phyloP scores from a whole-genome alignment of 148 eudicot genomes.

The Camellia granthamiana region DNA sequence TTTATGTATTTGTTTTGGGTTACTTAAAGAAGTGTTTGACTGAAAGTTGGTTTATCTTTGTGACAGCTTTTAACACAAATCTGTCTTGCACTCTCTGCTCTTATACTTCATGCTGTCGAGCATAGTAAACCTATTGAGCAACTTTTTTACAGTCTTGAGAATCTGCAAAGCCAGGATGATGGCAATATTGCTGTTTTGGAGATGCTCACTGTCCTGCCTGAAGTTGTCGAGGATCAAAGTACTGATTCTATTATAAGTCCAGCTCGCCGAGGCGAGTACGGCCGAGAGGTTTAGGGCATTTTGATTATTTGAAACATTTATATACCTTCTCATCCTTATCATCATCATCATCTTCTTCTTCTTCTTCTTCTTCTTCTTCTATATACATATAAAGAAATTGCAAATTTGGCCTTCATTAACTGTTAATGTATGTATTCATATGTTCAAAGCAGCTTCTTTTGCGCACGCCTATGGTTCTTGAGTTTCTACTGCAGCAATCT shows the following conservation, averaged over 20 bases:
- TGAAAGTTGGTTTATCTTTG: constrained; percentile 19
- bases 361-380: background rate
- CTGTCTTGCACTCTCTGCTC: constrained; percentile 88
- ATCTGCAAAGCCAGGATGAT: constrained; percentile 64
- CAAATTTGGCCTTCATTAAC: background rate
- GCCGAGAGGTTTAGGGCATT: constrained; percentile 62
- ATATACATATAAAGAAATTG: background rate
- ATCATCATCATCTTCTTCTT: constrained; percentile 7
- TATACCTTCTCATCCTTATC: constrained; percentile 12
- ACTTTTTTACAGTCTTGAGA: constrained; percentile 81
- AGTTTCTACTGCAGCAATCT: constrained; percentile 77
- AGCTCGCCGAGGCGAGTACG: constrained; percentile 66
- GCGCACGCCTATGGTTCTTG: constrained; percentile 79
- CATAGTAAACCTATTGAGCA: constrained; percentile 83
- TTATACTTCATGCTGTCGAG: constrained; percentile 73
- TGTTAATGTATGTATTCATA: constrained; percentile 21
- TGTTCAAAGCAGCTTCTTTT: constrained; percentile 69
- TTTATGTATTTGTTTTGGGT: background rate
- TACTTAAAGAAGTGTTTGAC: background rate
- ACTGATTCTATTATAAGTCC: constrained; percentile 46
- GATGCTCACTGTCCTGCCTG: constrained; percentile 94
- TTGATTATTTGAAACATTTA: background rate
- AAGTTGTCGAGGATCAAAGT: constrained; percentile 78
- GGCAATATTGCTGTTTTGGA: constrained; percentile 86
- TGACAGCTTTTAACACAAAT: constrained; percentile 96